phyloP scores from a whole-genome alignment of 139 green algal genomes.

The Haematococcus lacustris region DNA sequence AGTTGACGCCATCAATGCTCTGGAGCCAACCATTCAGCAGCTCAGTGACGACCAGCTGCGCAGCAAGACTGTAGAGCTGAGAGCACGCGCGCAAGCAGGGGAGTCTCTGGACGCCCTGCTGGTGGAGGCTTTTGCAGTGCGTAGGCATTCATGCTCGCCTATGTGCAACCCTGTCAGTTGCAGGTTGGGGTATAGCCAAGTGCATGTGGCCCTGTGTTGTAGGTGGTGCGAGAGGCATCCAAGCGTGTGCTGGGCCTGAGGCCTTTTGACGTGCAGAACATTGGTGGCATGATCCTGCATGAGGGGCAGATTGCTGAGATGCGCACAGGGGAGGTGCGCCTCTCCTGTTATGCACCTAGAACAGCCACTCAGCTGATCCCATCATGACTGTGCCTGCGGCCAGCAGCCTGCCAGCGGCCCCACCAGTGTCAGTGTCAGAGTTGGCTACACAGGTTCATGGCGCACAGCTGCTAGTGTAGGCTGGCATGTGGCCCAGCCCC shows the following conservation, averaged over 20 bases:
- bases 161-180: not conserved
- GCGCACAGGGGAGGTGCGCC: conserved; percentile 63
- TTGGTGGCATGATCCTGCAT: conserved; percentile 91
- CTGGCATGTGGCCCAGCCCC: too few relatives aligned
- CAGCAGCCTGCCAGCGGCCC: too few relatives aligned
- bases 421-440: too few relatives aligned
- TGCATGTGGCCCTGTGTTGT: too few relatives aligned
- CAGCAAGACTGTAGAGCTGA: conserved; percentile 73
- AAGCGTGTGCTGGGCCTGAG: conserved; percentile 87
- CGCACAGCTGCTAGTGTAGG: too few relatives aligned
- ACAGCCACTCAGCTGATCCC: too few relatives aligned
- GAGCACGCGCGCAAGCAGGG: conserved; percentile 47
- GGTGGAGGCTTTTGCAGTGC: conserved; percentile 79
- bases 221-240: conserved; percentile 89
- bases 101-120: conserved; percentile 79
- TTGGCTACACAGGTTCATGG: too few relatives aligned
- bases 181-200: too few relatives aligned
- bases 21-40: conserved; percentile 69
- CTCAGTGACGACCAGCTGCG: conserved; percentile 78
- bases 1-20: conserved; percentile 82
- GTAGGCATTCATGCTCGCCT: conserved; percentile 1
- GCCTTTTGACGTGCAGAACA: conserved; percentile 97
- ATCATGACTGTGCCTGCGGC: too few relatives aligned
- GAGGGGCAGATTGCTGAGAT: conserved; percentile 93
- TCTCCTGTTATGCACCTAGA: too few relatives aligned